A percentile compares a stretch with the other conserved stretches of the same genome.
phyloP scores from a whole-genome alignment of 257 asterid genomes.

The Pogostemon cablin region DNA sequence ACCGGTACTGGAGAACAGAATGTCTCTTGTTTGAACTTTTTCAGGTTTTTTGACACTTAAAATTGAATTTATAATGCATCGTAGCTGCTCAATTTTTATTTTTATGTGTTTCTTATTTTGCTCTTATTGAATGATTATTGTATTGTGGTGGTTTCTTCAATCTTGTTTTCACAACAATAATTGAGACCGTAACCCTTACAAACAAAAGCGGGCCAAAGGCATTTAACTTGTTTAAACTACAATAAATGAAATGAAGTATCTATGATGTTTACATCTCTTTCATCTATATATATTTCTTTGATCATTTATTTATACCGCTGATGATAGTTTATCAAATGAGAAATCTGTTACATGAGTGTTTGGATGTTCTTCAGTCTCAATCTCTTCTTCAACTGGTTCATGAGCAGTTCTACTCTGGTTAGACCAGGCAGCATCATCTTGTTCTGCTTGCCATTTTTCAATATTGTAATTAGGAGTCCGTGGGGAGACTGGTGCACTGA shows the following conservation, averaged over 20 bases:
- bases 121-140: no score
- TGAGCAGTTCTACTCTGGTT: not conserved
- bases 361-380: conserved; percentile 26
- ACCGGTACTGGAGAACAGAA: no score
- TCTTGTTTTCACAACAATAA: no score
- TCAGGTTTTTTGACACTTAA: not conserved
- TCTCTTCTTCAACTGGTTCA: conserved; percentile 29
- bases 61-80: no score
- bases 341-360: conserved; percentile 31
- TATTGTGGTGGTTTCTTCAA: no score
- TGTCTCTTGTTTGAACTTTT: no score
- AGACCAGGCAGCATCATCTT: conserved; percentile 32
- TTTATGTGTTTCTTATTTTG: no score
- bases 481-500: conserved; percentile 29
- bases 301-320: conserved; percentile 23
- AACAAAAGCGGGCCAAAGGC: no score
- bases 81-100: no score
- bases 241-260: not conserved
- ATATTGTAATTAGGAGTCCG: conserved; percentile 20
- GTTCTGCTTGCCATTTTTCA: conserved; percentile 39
- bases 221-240: no score
- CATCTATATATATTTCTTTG: not conserved
- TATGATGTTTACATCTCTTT: not conserved
- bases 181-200: no score
- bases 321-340: conserved; percentile 34